These are phyloP conservation scores for Volvox africanus DNA, from an alignment of 139 green algal genomes.

Conservation along the genomic window DNA sequence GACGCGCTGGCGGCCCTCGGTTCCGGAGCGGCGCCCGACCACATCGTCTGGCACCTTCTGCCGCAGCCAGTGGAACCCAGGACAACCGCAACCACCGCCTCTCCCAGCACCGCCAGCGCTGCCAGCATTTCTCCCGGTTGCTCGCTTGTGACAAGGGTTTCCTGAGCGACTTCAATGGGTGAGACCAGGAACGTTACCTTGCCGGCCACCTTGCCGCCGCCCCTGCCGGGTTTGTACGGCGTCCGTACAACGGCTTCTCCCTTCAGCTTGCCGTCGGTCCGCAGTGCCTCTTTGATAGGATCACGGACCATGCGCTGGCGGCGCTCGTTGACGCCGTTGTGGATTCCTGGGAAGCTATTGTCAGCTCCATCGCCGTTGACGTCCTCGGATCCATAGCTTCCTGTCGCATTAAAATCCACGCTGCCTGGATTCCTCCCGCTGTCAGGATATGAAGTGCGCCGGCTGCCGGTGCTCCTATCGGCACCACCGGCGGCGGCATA, in stretches of 20 bases:
- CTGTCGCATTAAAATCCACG: too few relatives aligned
- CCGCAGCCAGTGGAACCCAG: too few relatives aligned
- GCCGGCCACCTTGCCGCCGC: constrained; percentile 6
- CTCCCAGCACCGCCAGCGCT: too few relatives aligned
- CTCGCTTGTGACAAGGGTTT: too few relatives aligned
- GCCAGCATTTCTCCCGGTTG: too few relatives aligned
- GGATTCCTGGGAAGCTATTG: too few relatives aligned
- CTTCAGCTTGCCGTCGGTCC: not conserved
- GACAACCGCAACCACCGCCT: too few relatives aligned
- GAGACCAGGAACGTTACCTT: constrained; percentile 16
- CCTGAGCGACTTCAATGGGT: not conserved
- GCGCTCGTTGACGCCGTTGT: not conserved
- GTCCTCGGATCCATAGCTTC: not conserved
- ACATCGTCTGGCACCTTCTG: too few relatives aligned
- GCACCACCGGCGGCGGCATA: not conserved
- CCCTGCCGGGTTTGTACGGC: not conserved
- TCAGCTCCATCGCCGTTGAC: not conserved
- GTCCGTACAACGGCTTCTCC: constrained; percentile 2
- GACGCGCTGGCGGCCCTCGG: not conserved
- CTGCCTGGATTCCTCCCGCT: too few relatives aligned
- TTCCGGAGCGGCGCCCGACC: not conserved
- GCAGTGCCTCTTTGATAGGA: not conserved
- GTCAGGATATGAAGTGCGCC: too few relatives aligned
- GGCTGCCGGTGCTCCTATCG: too few relatives aligned
- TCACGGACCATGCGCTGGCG: constrained; percentile 6